Percentiles rank a stretch among this genome's conserved stretches.
Conservation (phyloP, 106 monocot genomes). For the Narthecium ossifragum region DNA sequence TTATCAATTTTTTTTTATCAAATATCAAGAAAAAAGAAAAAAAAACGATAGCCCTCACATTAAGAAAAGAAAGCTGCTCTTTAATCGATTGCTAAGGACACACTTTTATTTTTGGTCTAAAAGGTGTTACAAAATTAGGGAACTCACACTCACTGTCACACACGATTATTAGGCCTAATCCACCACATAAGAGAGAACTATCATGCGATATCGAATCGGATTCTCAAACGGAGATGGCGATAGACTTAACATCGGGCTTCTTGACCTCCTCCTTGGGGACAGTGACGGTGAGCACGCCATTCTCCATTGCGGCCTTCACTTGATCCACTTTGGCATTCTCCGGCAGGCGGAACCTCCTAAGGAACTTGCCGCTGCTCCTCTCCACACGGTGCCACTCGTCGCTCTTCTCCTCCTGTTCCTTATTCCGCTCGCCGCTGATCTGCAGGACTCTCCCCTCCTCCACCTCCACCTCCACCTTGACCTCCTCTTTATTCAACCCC, state of each 20-base stretch:
- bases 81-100: no score
- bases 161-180: no score
- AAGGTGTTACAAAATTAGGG: no score
- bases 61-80: no score
- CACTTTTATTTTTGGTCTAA: no score
- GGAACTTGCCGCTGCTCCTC: conserved; percentile 16
- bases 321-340: conserved; percentile 19
- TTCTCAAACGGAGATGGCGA: no score
- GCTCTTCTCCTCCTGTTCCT: conserved; percentile 13
- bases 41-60: no score
- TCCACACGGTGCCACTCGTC: conserved; percentile 15
- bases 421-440: conserved; percentile 12
- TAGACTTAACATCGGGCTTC: conserved; percentile 16
- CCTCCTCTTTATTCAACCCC: background rate
- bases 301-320: conserved; percentile 21
- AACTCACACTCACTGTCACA: no score
- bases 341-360: conserved; percentile 15
- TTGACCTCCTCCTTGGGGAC: conserved; percentile 25
- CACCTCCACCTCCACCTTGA: conserved; percentile 12
- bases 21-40: no score
- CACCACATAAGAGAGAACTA: no score
- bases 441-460: conserved; percentile 1
- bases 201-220: no score
- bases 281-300: conserved; percentile 22
- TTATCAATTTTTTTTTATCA: no score